These are phyloP conservation scores for Vigna angularis DNA, from an alignment of 306 rosid species.

Conservation along the genomic window DNA sequence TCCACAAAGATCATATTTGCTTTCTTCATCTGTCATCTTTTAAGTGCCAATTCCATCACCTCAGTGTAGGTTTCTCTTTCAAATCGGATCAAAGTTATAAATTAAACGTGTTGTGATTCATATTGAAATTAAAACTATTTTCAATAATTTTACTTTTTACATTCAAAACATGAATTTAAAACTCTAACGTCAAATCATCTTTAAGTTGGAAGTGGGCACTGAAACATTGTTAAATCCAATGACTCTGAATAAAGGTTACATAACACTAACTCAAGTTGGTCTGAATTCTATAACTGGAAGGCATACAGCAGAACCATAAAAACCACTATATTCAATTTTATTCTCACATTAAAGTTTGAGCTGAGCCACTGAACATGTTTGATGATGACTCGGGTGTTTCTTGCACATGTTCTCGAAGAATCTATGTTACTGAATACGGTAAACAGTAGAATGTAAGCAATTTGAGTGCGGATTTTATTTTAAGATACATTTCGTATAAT, in stretches of 20 bases:
- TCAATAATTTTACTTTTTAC: too few species aligned
- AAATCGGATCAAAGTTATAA: too few species aligned
- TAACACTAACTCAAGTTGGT: not conserved
- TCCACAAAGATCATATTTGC: slow-evolving; percentile 13
- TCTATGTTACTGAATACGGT: not conserved
- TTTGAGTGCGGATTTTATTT: not conserved
- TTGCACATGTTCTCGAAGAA: not conserved
- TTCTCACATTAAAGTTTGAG: slow-evolving; percentile 20
- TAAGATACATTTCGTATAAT: not conserved
- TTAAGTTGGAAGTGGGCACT: slow-evolving; percentile 12
- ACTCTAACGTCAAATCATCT: not conserved
- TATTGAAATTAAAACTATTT: too few species aligned
- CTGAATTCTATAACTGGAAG: not conserved
- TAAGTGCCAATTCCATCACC: too few species aligned
- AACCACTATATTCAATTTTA: not conserved
- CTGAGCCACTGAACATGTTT: slow-evolving; percentile 22
- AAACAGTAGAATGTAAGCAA: not conserved
- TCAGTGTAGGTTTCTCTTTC: too few species aligned
- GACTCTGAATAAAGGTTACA: not conserved
- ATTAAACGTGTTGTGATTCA: too few species aligned
- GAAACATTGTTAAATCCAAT: not conserved
- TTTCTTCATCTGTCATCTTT: not conserved
- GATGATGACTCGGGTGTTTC: not conserved
- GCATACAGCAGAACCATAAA: not conserved
- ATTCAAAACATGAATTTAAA: too few species aligned